Evolutionary conservation across 1,139 yeast species (phyloP), one percentile per base, ranked within the genome.

Genomic region (Candida labiduridarum): DNA sequence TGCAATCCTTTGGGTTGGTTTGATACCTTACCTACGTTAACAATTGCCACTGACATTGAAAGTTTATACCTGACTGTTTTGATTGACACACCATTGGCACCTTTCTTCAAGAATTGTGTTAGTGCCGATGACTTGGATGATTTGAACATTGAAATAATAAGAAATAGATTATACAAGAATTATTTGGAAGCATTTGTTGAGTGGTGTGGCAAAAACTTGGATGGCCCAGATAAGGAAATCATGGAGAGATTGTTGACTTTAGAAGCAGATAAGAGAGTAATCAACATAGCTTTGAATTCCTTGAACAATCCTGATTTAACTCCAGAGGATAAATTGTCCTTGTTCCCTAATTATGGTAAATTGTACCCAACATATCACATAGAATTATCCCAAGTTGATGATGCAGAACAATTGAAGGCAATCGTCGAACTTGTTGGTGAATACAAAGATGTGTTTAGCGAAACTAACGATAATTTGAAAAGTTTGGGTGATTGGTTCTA

Each of bases 1-100:
- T 90, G 97, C 67, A 96, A 94, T 66, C 99, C 99, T 1, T 77
- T 95, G 58, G 99, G 99, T 41, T 91, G 97, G 97, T 95, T 95
- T 66, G 99, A 94, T 62, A 94, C 98, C 3, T 81, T 95, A 59
- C 99, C 99, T 29, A 94, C 99, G 0, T 78, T 95, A 55, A 84
- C 96, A 9, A 95, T 92, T 49, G 97, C 98, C 42, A 90, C 97
- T 2, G 98, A 92, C 68, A 84, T 94, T 53, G 97, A 91, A 62
- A 85, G 96, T 38, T 79, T 95, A 61, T 94, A 94, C 72, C 88
- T 87, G 64, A 89, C 96, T 1, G 99, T 95, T n/a, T 78, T 95
- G 56, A 88, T 94, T 51, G 99, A 95, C 70, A 94, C 99, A 9
- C 99, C 99, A 10, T 80, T 95, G 65, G 98, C 99, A 0, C 96